Evolutionary conservation across 805 yeast genomes (phyloP).

Genomic region (Priceomyces melissophilus): DNA sequence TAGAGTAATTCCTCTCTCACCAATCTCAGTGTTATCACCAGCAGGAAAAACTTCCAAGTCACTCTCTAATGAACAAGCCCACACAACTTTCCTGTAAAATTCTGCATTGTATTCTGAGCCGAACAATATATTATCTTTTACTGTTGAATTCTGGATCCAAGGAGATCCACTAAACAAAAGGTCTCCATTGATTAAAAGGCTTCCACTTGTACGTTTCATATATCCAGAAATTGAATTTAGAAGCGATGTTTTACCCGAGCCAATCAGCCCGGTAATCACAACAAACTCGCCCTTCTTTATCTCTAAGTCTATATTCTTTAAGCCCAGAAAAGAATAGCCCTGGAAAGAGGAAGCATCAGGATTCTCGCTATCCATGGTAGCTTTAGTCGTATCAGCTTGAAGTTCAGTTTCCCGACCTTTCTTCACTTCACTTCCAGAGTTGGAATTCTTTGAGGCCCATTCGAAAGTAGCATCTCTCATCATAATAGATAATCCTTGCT

Average conservation of each 20-base stretch:
- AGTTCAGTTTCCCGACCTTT: background rate
- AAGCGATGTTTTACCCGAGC: conserved; percentile 77
- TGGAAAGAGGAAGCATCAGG: background rate
- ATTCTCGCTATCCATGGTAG: conserved; percentile 5
- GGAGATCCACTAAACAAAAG: conserved; percentile 60
- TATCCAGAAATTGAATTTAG: conserved; percentile 69
- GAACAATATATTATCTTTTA: conserved; percentile 69
- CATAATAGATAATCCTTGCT: conserved; percentile 40
- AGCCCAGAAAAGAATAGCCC: conserved; percentile 34
- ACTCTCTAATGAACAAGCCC: conserved; percentile 62
- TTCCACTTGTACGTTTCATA: conserved; percentile 57
- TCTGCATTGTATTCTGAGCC: conserved; percentile 53
- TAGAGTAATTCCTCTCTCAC: conserved; percentile 80
- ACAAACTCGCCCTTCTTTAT: conserved; percentile 66
- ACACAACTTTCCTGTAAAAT: conserved; percentile 52
- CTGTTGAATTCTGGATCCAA: conserved; percentile 82
- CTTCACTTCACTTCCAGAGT: background rate
- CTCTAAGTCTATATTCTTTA: conserved; percentile 48
- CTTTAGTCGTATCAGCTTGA: conserved; percentile 4
- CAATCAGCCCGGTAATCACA: conserved; percentile 76
- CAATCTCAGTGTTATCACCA: conserved; percentile 77
- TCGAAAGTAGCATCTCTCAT: conserved; percentile 55
- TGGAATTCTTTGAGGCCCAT: conserved; percentile 49
- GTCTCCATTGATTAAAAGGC: conserved; percentile 50
- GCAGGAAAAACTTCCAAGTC: conserved; percentile 68